Conservation (phyloP, 2,329 filamentous ascomycete genomes). For the Fusarium compactum region DNA sequence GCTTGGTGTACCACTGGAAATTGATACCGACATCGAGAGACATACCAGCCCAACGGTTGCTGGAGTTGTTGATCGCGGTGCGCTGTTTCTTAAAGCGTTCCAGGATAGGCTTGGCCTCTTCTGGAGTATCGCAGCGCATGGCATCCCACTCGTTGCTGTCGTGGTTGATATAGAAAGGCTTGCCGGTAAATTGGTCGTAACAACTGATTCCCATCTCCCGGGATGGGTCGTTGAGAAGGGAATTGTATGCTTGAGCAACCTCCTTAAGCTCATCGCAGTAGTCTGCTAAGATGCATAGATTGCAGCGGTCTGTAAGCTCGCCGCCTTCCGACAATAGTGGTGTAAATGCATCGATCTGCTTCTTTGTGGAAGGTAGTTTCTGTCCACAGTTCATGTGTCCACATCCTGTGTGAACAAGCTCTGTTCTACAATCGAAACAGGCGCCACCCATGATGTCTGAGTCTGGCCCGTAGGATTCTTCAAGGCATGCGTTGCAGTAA, state of each 20-base stretch:
- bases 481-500: constrained; percentile 1
- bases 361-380: not conserved
- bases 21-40: not conserved
- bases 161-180: not conserved
- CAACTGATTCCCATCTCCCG: not conserved
- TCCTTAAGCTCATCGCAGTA: not conserved
- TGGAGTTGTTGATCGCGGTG: not conserved
- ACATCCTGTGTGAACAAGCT: not conserved
- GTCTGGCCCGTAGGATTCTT: not conserved
- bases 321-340: not conserved
- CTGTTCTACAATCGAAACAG: not conserved
- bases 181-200: not conserved
- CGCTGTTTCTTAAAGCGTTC: not conserved
- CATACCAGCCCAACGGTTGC: not conserved
- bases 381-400: not conserved
- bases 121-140: not conserved
- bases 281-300: not conserved
- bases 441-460: not conserved
- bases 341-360: not conserved
- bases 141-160: not conserved
- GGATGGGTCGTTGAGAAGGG: not conserved
- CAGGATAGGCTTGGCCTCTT: not conserved
- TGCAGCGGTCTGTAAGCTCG: not conserved
- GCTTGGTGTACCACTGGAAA: not conserved
- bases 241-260: not conserved